phyloP scores from a whole-genome alignment of 2,329 filamentous ascomycete genomes.

The Colletotrichum sidae region DNA sequence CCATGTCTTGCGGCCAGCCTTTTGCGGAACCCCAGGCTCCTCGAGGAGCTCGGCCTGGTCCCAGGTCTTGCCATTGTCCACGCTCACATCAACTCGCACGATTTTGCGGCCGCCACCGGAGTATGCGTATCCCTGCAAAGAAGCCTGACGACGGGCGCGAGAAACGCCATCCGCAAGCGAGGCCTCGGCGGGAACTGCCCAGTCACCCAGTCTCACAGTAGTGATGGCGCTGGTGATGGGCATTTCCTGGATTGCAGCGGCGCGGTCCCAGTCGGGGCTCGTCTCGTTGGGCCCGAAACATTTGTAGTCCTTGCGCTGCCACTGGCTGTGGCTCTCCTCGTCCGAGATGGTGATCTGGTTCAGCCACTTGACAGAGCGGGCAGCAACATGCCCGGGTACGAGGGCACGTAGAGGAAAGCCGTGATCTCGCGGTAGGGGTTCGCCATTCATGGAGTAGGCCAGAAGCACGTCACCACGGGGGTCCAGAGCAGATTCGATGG shows the following conservation, averaged over 20 bases:
- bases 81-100: slow-evolving; percentile 74
- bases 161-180: not conserved
- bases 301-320: slow-evolving; percentile 77
- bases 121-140: slow-evolving; percentile 73
- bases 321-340: slow-evolving; percentile 74
- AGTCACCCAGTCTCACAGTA: slow-evolving; percentile 55
- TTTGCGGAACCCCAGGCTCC: slow-evolving; percentile 51
- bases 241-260: slow-evolving; percentile 75
- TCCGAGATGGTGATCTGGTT: slow-evolving; percentile 72
- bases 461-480: slow-evolving; percentile 73
- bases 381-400: slow-evolving; percentile 74
- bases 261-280: slow-evolving; percentile 71
- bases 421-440: slow-evolving; percentile 72
- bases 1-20: slow-evolving; percentile 64
- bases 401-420: slow-evolving; percentile 73
- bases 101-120: slow-evolving; percentile 75
- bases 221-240: slow-evolving; percentile 77
- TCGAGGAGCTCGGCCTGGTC: slow-evolving; percentile 70
- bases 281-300: slow-evolving; percentile 73
- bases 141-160: slow-evolving; percentile 42
- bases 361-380: slow-evolving; percentile 77
- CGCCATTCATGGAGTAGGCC: slow-evolving; percentile 76
- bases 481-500: slow-evolving; percentile 68
- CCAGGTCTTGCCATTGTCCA: slow-evolving; percentile 74
- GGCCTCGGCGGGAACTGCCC: slow-evolving; percentile 36